These are phyloP conservation scores for Brettanomyces custersianus DNA, from an alignment of 805 yeast species.

Conservation along the genomic window DNA sequence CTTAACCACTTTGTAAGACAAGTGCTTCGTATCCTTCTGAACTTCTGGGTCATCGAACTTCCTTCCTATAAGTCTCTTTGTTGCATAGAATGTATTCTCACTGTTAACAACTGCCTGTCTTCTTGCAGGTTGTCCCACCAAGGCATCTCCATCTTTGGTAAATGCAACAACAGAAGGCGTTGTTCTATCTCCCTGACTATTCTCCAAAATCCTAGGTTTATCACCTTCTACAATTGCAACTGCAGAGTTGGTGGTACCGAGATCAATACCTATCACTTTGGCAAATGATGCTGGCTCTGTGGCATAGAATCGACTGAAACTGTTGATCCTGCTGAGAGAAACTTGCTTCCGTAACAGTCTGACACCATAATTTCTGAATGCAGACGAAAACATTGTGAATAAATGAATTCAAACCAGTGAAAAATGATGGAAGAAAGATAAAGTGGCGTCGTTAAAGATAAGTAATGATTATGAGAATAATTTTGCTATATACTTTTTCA, in stretches of 20 bases:
- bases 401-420: too few relatives aligned
- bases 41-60: constrained; percentile 85
- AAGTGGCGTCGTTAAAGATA: too few relatives aligned
- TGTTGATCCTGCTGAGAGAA: not conserved
- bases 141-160: constrained; percentile 77
- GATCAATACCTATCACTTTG: constrained; percentile 75
- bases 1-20: constrained; percentile 85
- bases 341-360: too few relatives aligned
- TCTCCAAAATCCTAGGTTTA: constrained; percentile 65
- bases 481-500: too few relatives aligned
- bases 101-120: constrained; percentile 95
- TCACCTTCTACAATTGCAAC: constrained; percentile 68
- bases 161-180: constrained; percentile 95
- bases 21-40: constrained; percentile 78
- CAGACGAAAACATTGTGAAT: too few relatives aligned
- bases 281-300: constrained; percentile 1
- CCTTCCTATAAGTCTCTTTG: constrained; percentile 91
- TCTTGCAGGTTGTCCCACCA: constrained; percentile 92
- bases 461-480: too few relatives aligned
- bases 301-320: not conserved
- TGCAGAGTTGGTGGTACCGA: constrained; percentile 87
- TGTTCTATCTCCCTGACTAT: constrained; percentile 68
- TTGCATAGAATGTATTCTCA: constrained; percentile 87
- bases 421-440: too few relatives aligned
- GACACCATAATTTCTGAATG: too few relatives aligned